Percentiles rank a stretch among this genome's conserved stretches.
phyloP scores from a whole-genome alignment of 208 protist genomes.

The Trypanosoma mega region DNA sequence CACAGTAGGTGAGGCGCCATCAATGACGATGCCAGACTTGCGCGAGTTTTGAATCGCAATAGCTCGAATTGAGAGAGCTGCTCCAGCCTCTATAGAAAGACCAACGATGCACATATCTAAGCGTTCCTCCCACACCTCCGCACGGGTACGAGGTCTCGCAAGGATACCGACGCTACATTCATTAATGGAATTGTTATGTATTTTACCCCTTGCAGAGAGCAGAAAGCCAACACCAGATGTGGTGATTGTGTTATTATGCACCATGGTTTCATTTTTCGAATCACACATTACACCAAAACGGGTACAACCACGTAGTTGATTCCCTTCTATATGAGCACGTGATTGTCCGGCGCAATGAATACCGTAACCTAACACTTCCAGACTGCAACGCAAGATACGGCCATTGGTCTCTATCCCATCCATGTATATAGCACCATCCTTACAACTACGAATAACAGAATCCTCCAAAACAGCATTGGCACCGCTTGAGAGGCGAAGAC shows the following conservation, averaged over 20 bases:
- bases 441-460: conserved; percentile 20
- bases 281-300: conserved; percentile 19
- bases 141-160: not conserved
- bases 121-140: conserved; percentile 10
- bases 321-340: conserved; percentile 7
- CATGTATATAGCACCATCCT: conserved; percentile 20
- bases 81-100: conserved; percentile 14
- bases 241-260: conserved; percentile 17
- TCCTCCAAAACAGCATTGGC: conserved; percentile 27
- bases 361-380: conserved; percentile 18
- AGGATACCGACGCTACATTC: conserved; percentile 18
- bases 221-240: conserved; percentile 6
- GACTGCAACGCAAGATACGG: conserved; percentile 12
- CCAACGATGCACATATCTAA: conserved; percentile 29
- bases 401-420: conserved; percentile 24
- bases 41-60: conserved; percentile 13
- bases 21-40: conserved; percentile 30
- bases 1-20: conserved; percentile 16
- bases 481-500: conserved; percentile 21
- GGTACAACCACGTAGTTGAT: conserved; percentile 18
- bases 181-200: conserved; percentile 17
- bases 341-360: conserved; percentile 7
- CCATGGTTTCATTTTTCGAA: not conserved
- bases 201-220: conserved; percentile 12
- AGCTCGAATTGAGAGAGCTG: conserved; percentile 9